Evolutionary conservation across 805 yeast genomes (phyloP), one percentile per base, ranked within the genome.

Genomic region (Metschnikowia borealis): DNA sequence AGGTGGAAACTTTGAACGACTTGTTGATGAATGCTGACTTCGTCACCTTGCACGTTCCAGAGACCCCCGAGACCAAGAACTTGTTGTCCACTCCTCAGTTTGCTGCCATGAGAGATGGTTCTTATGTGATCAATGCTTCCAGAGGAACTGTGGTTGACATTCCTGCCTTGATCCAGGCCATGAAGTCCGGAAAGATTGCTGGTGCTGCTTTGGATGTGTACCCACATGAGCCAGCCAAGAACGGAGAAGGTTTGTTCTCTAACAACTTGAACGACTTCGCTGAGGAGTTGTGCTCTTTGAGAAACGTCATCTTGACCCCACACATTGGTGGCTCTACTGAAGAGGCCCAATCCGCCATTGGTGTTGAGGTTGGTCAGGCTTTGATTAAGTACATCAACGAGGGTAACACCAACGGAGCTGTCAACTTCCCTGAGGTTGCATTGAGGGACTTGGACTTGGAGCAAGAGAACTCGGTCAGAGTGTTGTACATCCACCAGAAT

Each of bases 291-390:
- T 79, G 83, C 60, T 74, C 87, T 10, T 79, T 90, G 67, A 83
- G 91, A 74, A 94, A 94, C 73, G 83, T 92, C 54, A 90, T 94
- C 58, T 79, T 94, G 64, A 85, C 98, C 49, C 99, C 99, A 33
- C 99, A 94, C 68, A 94, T 94, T 61, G 99, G 99, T 74, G 99
- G 99, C 59, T 90, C 97, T 46, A 94, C 99, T 44, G 98, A 92
- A 73, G 99, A 94, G 78, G 99, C 99, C 36, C 99, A 94, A 79
- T 80, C 88, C 50, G 96, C 98, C 38, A 94, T 94, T 65, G 99
- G 99, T 74, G 77, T 92, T 54, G 99, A 94, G 76, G 99, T 94
- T 54, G 89, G 85, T 53, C 78, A 86, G 42, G 84, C 96, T 37
- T 79, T 94, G 63, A 78, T 91, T 57, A 89, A 88, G 67, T 94